Evolutionary conservation across 768 basidiomycete species (phyloP).

Genomic region (Lactarius psammicola): DNA sequence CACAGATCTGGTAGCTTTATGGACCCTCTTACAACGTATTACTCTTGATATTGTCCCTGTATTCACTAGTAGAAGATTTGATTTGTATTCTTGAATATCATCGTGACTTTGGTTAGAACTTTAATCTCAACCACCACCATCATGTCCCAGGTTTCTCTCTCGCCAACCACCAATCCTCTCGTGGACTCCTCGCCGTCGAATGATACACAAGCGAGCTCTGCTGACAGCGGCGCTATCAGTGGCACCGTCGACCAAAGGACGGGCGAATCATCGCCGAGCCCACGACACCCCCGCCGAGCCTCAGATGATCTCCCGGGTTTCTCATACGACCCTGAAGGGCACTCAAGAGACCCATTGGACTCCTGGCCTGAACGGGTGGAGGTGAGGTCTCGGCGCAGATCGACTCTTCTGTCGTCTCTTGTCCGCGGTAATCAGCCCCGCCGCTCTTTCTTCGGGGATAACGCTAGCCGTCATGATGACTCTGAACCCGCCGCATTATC

Average conservation of each 20-base stretch:
- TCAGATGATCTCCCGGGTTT: constrained; percentile 10
- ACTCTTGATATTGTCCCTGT: constrained; percentile 12
- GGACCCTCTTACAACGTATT: not conserved
- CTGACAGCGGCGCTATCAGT: not conserved
- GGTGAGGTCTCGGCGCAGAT: constrained; percentile 18
- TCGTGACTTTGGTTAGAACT: not conserved
- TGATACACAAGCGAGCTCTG: not conserved
- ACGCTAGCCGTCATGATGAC: not conserved
- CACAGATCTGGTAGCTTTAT: constrained; percentile 65
- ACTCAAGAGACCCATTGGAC: constrained; percentile 11
- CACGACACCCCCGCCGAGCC: not conserved
- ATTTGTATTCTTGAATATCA: constrained; percentile 22
- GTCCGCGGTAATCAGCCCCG: constrained; percentile 19
- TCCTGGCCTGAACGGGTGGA: constrained; percentile 24
- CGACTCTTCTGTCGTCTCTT: constrained; percentile 20
- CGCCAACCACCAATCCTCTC: not conserved
- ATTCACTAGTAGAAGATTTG: constrained; percentile 11
- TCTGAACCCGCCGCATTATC: not conserved
- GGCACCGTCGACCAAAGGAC: not conserved
- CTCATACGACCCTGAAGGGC: constrained; percentile 6
- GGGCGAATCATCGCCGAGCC: not conserved
- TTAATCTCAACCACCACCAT: constrained; percentile 8
- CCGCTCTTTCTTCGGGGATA: constrained; percentile 22
- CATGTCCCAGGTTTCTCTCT: constrained; percentile 14
- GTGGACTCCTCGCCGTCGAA: not conserved